Base-by-base conservation (phyloP, 2,329 filamentous ascomycete species). In the Xylariaceae sp. region DNA sequence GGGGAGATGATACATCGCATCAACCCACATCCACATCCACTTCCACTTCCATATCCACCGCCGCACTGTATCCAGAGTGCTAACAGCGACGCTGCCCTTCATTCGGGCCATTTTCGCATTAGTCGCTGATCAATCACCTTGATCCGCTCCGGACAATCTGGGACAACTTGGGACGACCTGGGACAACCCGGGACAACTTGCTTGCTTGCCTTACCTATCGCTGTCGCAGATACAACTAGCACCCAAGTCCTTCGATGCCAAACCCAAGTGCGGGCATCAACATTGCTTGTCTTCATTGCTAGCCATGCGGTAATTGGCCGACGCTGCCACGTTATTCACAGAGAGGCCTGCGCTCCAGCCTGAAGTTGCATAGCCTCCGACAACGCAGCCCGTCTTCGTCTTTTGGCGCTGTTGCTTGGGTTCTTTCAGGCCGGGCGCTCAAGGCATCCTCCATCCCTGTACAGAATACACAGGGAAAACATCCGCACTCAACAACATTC, bases 111-210 rank as follows among this genome's bases (percentile, higher is more conserved):
- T 55, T 57, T 44, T 60, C 41, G 39, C 47, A 52, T 55, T 55
- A 59, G 44, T 35, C 60, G 56, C 62, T 64, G 57, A 64, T 62
- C 53, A 48, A 45, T 10, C 37, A 41, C 56, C 50, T 45, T 56
- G 53, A 23, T 56, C 54, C 44, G 45, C 47, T 58, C 37, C 60
- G 62, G 60, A 51, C 53, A 50, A 41, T 45, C 48, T 58, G 53
- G 13, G 23, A 30, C 23, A 30, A 30, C 23, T 30, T 30, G 23
- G 23, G 23, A 30, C 23, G 23, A 30, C 23, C 23, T 30, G 23
- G 23, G 23, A 30, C 23, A 30, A 30, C 23, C 23, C 23, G 23
- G 23, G 23, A 30, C 23, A 30, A 30, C 23, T 30, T 30, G 23
- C 23, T 30, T 30, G 23, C 23, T 30, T 30, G 23, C 23, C 5